These are phyloP conservation scores for Scheffersomyces insectosa DNA, from an alignment of 1,139 yeast species.

Conservation along the genomic window DNA sequence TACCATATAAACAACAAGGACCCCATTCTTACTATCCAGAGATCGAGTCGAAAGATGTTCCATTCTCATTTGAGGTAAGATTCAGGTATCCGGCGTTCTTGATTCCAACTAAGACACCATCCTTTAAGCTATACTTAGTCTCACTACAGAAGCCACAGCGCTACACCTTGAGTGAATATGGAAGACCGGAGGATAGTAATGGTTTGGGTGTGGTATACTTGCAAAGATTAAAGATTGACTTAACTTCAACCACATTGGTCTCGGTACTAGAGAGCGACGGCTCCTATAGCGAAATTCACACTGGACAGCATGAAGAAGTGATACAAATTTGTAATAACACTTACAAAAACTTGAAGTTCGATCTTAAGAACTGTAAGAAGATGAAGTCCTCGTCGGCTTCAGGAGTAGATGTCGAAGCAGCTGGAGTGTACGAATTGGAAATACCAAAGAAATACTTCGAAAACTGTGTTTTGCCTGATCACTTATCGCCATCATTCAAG, in stretches of 20 bases:
- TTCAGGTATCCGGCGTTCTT: conserved; percentile 48
- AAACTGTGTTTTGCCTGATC: conserved; percentile 49
- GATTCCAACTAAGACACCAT: conserved; percentile 42
- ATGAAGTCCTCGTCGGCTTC: conserved; percentile 22
- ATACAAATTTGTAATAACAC: conserved; percentile 32
- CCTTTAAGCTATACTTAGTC: conserved; percentile 40
- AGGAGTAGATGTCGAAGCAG: conserved; percentile 9
- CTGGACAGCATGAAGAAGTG: conserved; percentile 27
- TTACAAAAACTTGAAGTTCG: conserved; percentile 40
- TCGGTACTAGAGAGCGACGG: conserved; percentile 38
- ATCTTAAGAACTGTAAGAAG: conserved; percentile 35
- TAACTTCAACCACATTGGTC: conserved; percentile 31
- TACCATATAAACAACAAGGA: conserved; percentile 9
- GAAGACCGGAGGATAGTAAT: conserved; percentile 41
- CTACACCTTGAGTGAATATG: conserved; percentile 39
- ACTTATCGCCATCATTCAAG: conserved; percentile 54
- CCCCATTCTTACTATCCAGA: conserved; percentile 19
- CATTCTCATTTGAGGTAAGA: conserved; percentile 48
- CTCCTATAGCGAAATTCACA: conserved; percentile 25
- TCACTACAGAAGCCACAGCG: conserved; percentile 34
- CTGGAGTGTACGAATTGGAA: conserved; percentile 42
- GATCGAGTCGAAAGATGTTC: conserved; percentile 39
- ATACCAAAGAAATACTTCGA: conserved; percentile 42
- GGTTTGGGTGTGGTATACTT: conserved; percentile 51
- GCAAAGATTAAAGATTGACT: conserved; percentile 36